Base-by-base conservation (phyloP, 179 eudicot genomes). In the Corrigiola litoralis region DNA sequence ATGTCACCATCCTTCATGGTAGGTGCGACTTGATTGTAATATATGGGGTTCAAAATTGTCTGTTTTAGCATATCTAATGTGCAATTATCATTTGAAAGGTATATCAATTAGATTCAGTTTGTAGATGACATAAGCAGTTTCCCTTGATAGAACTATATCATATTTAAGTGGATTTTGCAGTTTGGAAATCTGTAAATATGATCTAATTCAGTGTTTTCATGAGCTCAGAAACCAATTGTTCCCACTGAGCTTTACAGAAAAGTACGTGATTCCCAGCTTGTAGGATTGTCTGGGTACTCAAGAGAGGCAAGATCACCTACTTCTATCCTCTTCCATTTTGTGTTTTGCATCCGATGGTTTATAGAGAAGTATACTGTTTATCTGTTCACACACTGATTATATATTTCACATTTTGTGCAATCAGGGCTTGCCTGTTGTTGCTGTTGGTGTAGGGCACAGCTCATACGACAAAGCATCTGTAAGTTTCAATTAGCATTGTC, bases 381-480 rank as follows among this genome's bases (percentile, higher is more conserved):
- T 20, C 33, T 71, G 34, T 41, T 61, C 46, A 31, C 44, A 17
- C 25, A 64, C 28, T 55, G 17, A 37, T 23, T 14, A 40, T 27
- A 47, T 65, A 29, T 63, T 16, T 23, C 47, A 31, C 51, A 11
- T 11, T 49, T 60, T n/a, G n/a, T n/a, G n/a, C n/a, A 56, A 67
- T 42, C 82, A 92, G 98, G 98, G 97, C 67, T 79, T 82, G 62
- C 98, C 98, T 60, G 89, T 92, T 67, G 63, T 90, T 73, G 95
- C 95, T 69, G 61, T 87, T 72, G 98, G 98, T 44, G 97, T 85
- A 48, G 98, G 98, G 64, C 88, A 78, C 47, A 90, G 95, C 85
- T 80, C 97, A 34, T 90, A 72, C 60, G 98, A 92, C 79, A 87
- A 92, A 79, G 95, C 98, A 70, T 92, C 98, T 42, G 98, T 92